Evolutionary conservation across 129 eudicot species (phyloP).

Genomic region (Rutidosis leptorrhynchoides): DNA sequence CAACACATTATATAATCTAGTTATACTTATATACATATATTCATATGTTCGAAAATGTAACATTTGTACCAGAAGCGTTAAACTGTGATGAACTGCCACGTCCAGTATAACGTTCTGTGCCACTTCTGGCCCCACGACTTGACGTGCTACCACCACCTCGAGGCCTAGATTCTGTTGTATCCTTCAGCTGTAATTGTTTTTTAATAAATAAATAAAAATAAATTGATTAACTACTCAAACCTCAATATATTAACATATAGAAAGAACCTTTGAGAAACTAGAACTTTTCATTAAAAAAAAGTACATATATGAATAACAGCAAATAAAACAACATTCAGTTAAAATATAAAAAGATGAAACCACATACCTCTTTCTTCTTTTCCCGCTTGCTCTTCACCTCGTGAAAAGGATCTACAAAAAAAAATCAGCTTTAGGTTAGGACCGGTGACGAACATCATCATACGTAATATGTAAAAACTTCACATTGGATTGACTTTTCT

Average conservation of each 20-base stretch:
- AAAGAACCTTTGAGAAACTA: conserved; percentile 5
- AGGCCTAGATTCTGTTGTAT: conserved; percentile 66
- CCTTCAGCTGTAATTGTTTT: conserved; percentile 78
- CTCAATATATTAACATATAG: background rate
- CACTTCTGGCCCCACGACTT: conserved; percentile 58
- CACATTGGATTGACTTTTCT: too few species aligned
- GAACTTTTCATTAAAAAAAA: background rate
- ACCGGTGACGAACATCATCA: background rate
- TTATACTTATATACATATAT: background rate
- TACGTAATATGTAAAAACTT: too few species aligned
- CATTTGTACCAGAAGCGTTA: conserved; percentile 58
- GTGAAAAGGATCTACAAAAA: conserved; percentile 74
- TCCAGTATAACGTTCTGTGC: conserved; percentile 53
- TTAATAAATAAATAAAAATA: conserved; percentile 5
- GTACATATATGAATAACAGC: background rate
- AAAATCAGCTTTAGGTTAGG: conserved; percentile 22
- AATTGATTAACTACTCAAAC: background rate
- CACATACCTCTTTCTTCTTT: conserved; percentile 85
- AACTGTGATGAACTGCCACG: conserved; percentile 54
- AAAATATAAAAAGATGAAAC: conserved; percentile 5
- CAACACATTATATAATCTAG: background rate
- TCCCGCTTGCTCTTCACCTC: conserved; percentile 99
- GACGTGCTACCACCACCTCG: conserved; percentile 67
- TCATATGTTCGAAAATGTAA: background rate
- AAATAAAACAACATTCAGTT: background rate